phyloP scores from a whole-genome alignment of 2,329 filamentous ascomycete genomes.

The Pleoardoris graminearum region DNA sequence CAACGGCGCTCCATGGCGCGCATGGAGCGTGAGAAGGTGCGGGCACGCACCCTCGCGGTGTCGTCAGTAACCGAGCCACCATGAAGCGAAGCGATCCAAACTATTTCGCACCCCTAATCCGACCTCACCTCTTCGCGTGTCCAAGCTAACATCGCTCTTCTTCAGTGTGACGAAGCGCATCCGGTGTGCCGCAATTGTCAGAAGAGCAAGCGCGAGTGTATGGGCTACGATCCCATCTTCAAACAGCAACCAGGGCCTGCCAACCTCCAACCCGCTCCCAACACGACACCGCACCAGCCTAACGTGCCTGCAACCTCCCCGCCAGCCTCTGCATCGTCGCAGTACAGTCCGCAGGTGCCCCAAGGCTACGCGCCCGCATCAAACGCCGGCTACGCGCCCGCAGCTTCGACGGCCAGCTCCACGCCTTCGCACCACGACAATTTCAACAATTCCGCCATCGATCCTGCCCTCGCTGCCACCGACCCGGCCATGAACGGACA shows the following conservation, averaged over 20 bases:
- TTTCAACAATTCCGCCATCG: constrained; percentile 61
- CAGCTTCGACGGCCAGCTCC: constrained; percentile 40
- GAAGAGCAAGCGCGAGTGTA: constrained; percentile 84
- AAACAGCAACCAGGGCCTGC: constrained; percentile 72
- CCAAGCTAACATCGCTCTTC: constrained; percentile 29
- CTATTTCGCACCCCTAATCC: constrained; percentile 35
- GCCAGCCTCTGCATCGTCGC: constrained; percentile 30
- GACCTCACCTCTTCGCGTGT: constrained; percentile 30
- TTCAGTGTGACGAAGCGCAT: constrained; percentile 92
- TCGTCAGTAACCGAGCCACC: constrained; percentile 43
- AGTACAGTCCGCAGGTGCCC: constrained; percentile 45
- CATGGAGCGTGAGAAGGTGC: constrained; percentile 18
- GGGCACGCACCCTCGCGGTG: constrained; percentile 20
- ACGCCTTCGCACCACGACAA: constrained; percentile 55
- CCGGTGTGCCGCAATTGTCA: constrained; percentile 89
- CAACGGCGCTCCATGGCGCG: constrained; percentile 32
- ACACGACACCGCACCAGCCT: constrained; percentile 44
- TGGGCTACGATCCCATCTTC: constrained; percentile 87
- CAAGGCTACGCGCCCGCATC: constrained; percentile 52
- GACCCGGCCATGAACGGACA: constrained; percentile 38
- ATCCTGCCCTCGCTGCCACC: constrained; percentile 64
- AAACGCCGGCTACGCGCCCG: constrained; percentile 46
- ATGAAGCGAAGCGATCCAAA: constrained; percentile 43
- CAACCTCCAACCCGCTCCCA: constrained; percentile 71
- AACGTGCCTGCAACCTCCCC: constrained; percentile 38